Percentiles rank a stretch among this genome's conserved stretches.
Conservation (phyloP, 352 stramenopile species). For the Aphanomyces stellatus region DNA sequence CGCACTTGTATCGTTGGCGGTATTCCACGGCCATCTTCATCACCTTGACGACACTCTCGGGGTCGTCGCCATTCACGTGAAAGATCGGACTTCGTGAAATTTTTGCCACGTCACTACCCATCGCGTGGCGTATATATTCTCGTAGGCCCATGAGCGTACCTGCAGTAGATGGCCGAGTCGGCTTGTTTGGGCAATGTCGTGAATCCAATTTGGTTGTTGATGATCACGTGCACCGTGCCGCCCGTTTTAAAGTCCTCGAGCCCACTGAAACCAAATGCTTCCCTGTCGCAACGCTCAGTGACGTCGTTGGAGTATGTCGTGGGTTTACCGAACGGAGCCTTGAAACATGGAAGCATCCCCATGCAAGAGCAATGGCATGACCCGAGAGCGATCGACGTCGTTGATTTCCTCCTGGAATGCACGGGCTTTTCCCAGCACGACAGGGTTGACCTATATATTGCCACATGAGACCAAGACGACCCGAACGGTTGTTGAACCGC, state of each 20-base stretch:
- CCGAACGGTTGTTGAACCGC: constrained; percentile 36
- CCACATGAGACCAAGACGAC: not conserved
- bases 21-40: constrained; percentile 91
- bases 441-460: constrained; percentile 75
- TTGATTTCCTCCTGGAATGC: constrained; percentile 88
- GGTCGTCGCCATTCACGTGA: constrained; percentile 97
- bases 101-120: constrained; percentile 92
- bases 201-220: constrained; percentile 99
- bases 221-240: constrained; percentile 98
- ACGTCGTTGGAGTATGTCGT: not conserved
- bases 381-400: constrained; percentile 71
- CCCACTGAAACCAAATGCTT: constrained; percentile 75
- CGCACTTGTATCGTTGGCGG: constrained; percentile 87
- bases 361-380: constrained; percentile 97
- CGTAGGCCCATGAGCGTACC: constrained; percentile 24
- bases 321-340: constrained; percentile 55
- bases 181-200: constrained; percentile 97
- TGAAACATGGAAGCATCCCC: constrained; percentile 93
- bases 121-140: not conserved
- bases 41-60: constrained; percentile 84
- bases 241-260: constrained; percentile 94
- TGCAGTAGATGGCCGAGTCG: constrained; percentile 96
- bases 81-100: constrained; percentile 92
- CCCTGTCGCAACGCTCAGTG: constrained; percentile 15
- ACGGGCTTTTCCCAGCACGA: constrained; percentile 94